Conservation (phyloP, 2,329 filamentous ascomycete species). For the Colletotrichum karsti region DNA sequence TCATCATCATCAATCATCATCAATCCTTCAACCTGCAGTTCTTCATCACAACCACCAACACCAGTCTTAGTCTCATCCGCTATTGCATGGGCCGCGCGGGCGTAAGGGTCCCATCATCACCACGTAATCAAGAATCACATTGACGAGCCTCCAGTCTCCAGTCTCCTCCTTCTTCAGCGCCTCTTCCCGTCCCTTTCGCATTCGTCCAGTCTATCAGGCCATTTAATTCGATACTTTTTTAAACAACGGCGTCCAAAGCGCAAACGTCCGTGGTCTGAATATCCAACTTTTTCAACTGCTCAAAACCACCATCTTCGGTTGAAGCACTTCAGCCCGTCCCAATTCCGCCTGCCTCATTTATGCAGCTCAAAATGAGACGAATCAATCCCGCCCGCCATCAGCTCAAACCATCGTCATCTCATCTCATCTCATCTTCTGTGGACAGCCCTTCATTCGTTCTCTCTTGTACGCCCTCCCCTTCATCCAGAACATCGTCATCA, state of each 20-base stretch:
- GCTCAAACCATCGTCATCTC: slow-evolving; percentile 18
- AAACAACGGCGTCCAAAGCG: neutral
- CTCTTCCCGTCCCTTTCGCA: neutral
- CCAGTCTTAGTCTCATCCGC: neutral
- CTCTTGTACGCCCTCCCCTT: neutral
- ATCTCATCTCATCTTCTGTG: neutral
- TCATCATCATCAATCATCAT: neutral
- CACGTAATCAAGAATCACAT: neutral
- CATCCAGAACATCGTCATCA: neutral
- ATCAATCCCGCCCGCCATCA: neutral
- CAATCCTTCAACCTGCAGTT: neutral
- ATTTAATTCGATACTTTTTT: neutral
- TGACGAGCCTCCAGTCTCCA: no score
- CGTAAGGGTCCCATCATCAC: neutral
- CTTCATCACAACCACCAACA: neutral
- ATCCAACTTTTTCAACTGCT: neutral
- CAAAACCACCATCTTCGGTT: neutral
- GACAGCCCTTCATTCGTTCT: neutral
- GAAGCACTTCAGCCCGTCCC: neutral
- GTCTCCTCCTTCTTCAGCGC: neutral
- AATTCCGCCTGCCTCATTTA: neutral
- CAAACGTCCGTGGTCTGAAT: neutral
- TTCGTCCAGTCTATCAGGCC: neutral
- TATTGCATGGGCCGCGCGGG: neutral
- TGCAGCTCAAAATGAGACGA: slow-evolving; percentile 15